A percentile compares a stretch with the other conserved stretches of the same genome.
These are phyloP conservation scores for Tetrahymena thermophila DNA, from an alignment of 73 alveolate genomes.

Conservation along the genomic window DNA sequence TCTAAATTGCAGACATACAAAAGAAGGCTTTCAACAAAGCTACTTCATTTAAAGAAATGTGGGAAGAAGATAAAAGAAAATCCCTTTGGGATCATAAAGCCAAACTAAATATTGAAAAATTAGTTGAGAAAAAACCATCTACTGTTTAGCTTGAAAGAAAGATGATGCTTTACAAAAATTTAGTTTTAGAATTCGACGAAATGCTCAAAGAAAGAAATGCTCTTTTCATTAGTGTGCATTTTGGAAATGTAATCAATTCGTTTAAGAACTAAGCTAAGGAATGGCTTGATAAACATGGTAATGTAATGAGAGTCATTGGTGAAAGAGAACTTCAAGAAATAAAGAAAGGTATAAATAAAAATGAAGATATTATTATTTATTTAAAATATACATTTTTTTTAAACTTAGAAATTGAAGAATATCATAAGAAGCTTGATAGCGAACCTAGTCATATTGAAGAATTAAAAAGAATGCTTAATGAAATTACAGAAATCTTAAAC, in stretches of 20 bases:
- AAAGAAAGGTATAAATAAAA: not conserved
- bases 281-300: conserved; percentile 80
- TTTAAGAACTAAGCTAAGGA: conserved; percentile 55
- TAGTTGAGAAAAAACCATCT: conserved; percentile 37
- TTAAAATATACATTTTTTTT: not conserved
- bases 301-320: conserved; percentile 76
- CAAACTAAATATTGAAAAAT: conserved; percentile 36
- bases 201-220: conserved; percentile 56
- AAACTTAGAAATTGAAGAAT: conserved; percentile 67
- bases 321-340: conserved; percentile 76
- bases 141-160: conserved; percentile 13
- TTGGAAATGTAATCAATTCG: conserved; percentile 34
- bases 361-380: not conserved
- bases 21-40: conserved; percentile 50
- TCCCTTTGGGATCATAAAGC: conserved; percentile 47
- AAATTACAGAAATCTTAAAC: conserved; percentile 84
- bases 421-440: conserved; percentile 62
- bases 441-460: conserved; percentile 86
- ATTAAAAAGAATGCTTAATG: conserved; percentile 76
- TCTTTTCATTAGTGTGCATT: conserved; percentile 48
- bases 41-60: conserved; percentile 3
- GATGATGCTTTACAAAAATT: conserved; percentile 17
- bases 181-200: conserved; percentile 29
- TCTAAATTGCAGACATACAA: conserved; percentile 42
- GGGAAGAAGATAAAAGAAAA: conserved; percentile 49